Evolutionary conservation across 139 green algal genomes (phyloP).

Genomic region (Volvox africanus): DNA sequence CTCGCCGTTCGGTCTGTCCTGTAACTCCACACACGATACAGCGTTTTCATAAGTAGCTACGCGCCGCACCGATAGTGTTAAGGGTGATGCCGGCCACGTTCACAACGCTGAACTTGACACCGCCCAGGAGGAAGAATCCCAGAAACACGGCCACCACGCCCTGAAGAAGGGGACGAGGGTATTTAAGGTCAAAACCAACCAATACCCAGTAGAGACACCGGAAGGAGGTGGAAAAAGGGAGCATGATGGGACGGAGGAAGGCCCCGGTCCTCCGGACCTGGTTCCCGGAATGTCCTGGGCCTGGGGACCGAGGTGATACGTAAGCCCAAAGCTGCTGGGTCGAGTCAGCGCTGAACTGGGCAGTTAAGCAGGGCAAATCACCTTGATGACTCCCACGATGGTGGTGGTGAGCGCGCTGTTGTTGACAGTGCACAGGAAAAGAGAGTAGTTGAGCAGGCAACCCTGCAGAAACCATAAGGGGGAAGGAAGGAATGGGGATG

Average conservation of each 20-base stretch:
- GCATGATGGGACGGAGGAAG: too few species aligned
- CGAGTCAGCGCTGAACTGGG: too few species aligned
- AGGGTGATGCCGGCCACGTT: constrained; percentile 42
- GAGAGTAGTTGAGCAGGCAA: constrained; percentile 61
- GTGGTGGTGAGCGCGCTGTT: constrained; percentile 67
- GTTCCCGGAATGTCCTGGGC: too few species aligned
- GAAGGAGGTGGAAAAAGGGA: too few species aligned
- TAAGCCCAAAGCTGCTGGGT: too few species aligned
- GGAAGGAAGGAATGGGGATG: not conserved
- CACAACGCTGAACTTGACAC: constrained; percentile 24
- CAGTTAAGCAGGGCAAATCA: not conserved
- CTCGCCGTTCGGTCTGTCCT: too few species aligned
- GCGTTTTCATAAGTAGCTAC: too few species aligned
- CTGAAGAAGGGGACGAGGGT: not conserved
- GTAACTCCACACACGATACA: too few species aligned
- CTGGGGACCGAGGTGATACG: too few species aligned
- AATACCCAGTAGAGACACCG: not conserved
- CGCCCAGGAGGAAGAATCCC: constrained; percentile 64
- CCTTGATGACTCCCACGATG: constrained; percentile 67
- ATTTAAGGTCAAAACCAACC: not conserved
- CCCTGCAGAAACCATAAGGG: constrained; percentile 30
- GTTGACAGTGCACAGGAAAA: constrained; percentile 63
- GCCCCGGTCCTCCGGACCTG: too few species aligned
- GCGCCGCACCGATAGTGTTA: constrained; percentile 22
- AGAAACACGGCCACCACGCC: constrained; percentile 54